Evolutionary conservation across 176 grass and related monocot genomes (phyloP).

Genomic region (Rhipidocladum racemiflorum): DNA sequence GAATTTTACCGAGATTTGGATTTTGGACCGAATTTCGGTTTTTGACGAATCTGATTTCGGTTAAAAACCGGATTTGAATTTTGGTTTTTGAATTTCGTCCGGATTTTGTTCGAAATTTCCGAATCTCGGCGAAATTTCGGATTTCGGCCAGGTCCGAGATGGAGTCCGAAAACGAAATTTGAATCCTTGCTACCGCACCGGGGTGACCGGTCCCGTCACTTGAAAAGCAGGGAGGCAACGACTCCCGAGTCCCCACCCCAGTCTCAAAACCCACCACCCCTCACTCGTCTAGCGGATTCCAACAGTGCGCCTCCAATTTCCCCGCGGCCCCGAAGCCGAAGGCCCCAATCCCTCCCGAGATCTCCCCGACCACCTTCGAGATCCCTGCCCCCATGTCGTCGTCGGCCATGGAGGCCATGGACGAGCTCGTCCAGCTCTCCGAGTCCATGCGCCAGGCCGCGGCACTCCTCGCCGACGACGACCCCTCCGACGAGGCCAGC

Average conservation of each 20-base stretch:
- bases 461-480: conserved; percentile 85
- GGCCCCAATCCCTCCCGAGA: conserved; percentile 41
- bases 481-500: conserved; percentile 60
- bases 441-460: conserved; percentile 91
- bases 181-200: too few relatives aligned
- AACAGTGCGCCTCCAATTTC: conserved; percentile 38
- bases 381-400: conserved; percentile 56
- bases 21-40: too few relatives aligned
- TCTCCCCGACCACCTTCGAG: conserved; percentile 48
- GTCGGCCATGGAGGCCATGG: conserved; percentile 84
- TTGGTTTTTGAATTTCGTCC: too few relatives aligned
- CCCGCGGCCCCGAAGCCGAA: conserved; percentile 9
- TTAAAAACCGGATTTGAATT: too few relatives aligned
- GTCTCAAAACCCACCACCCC: not conserved
- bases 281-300: conserved; percentile 21
- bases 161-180: too few relatives aligned
- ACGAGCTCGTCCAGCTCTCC: conserved; percentile 76
- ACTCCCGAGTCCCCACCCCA: not conserved
- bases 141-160: too few relatives aligned
- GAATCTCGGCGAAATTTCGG: too few relatives aligned
- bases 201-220: conserved; percentile 39
- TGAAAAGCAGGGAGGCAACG: conserved; percentile 49
- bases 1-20: too few relatives aligned
- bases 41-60: too few relatives aligned
- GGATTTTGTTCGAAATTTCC: too few relatives aligned